A percentile compares a stretch with the other conserved stretches of the same genome.
Conservation (phyloP, 257 asterid genomes). For the Primulina huaijiensis region DNA sequence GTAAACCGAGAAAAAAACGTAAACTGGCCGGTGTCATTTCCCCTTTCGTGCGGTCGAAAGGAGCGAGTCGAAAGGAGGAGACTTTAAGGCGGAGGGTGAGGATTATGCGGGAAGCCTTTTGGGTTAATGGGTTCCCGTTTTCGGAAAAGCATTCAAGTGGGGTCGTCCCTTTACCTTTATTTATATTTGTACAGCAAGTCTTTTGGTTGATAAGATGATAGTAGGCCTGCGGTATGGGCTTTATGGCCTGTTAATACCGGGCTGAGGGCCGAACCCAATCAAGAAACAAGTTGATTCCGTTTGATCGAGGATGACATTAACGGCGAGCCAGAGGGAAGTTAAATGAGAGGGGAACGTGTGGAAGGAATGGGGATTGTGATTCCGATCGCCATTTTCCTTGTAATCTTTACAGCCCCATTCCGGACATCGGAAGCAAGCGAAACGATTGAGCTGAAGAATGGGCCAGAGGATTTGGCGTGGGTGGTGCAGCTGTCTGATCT, state of each 20-base stretch:
- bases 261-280: background rate
- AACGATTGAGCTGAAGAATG: constrained; percentile 41
- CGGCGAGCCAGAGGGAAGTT: no score
- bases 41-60: no score
- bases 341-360: background rate
- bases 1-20: background rate
- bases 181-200: no score
- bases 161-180: no score
- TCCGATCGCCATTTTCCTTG: constrained; percentile 30
- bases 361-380: constrained; percentile 27
- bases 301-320: background rate
- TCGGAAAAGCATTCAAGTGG: no score
- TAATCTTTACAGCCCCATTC: constrained; percentile 31
- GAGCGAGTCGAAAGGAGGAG: no score
- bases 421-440: constrained; percentile 23
- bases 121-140: no score
- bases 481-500: constrained; percentile 97
- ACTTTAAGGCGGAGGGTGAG: no score
- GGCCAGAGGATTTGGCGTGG: constrained; percentile 88
- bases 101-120: no score
- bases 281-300: background rate
- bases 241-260: background rate
- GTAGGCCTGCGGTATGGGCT: background rate
- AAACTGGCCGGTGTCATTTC: no score
- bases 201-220: no score